Percentiles rank a stretch among this genome's conserved stretches.
These are phyloP conservation scores for Cryptosporidium canis DNA, from an alignment of 169 alveolate species.

Conservation along the genomic window DNA sequence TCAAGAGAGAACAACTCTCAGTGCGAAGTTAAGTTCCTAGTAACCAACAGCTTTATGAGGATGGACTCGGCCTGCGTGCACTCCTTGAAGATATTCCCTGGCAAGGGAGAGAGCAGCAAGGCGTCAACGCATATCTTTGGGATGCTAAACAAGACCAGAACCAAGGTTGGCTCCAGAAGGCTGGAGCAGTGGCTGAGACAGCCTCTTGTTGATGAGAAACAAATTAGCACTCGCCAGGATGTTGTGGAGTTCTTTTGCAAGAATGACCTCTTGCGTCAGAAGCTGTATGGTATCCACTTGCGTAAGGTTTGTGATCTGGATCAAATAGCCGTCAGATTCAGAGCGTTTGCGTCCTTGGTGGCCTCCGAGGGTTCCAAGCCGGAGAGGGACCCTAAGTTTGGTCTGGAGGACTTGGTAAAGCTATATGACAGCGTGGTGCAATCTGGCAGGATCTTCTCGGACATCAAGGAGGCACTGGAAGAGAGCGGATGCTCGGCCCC, in stretches of 20 bases:
- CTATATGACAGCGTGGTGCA: constrained; percentile 77
- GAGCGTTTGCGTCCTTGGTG: constrained; percentile 75
- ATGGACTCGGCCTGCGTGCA: constrained; percentile 70
- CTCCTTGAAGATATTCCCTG: constrained; percentile 42
- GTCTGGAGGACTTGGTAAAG: constrained; percentile 86
- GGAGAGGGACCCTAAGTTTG: constrained; percentile 78
- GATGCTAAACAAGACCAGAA: constrained; percentile 90
- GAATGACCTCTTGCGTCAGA: constrained; percentile 69
- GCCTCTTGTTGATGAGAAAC: constrained; percentile 91
- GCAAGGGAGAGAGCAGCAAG: constrained; percentile 31
- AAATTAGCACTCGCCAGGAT: constrained; percentile 90
- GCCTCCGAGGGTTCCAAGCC: constrained; percentile 15
- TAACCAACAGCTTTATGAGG: constrained; percentile 46
- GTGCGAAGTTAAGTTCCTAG: constrained; percentile 46
- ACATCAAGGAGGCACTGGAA: constrained; percentile 27
- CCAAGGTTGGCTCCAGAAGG: constrained; percentile 92
- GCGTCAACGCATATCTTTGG: constrained; percentile 79
- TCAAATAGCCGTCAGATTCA: constrained; percentile 81
- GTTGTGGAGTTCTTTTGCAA: constrained; percentile 91
- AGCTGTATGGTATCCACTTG: constrained; percentile 50
- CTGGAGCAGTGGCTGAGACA: constrained; percentile 94
- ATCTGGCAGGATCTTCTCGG: constrained; percentile 23
- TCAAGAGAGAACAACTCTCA: constrained; percentile 40
- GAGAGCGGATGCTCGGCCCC: constrained; percentile 2
- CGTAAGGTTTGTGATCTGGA: constrained; percentile 84